A percentile compares a stretch with the other conserved stretches of the same genome.
phyloP scores from a whole-genome alignment of 768 basidiomycete species.

The Leucosporidium creatinivorum region DNA sequence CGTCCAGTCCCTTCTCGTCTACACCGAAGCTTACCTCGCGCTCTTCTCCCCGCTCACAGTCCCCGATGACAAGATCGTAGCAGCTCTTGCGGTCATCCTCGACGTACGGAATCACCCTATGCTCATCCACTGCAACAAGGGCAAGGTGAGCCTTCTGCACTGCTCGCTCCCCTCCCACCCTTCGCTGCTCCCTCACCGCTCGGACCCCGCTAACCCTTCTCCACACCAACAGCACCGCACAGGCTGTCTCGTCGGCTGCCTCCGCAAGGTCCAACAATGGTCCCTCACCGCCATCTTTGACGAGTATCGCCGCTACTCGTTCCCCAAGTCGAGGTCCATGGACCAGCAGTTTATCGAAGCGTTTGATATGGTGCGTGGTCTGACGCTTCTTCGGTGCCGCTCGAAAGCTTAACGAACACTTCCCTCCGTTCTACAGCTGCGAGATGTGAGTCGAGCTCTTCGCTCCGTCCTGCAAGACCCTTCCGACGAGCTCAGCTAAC shows the following conservation, averaged over 20 bases:
- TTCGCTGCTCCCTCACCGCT: not conserved
- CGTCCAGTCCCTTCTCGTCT: not conserved
- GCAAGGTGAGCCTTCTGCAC: conserved; percentile 40
- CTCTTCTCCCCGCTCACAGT: conserved; percentile 29
- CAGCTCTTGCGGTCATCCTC: conserved; percentile 42
- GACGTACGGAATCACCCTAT: conserved; percentile 44
- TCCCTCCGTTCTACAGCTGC: not conserved
- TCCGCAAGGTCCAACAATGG: conserved; percentile 43
- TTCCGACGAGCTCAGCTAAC: not conserved
- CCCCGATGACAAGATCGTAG: conserved; percentile 43
- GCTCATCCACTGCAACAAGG: conserved; percentile 47
- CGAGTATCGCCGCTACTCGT: conserved; percentile 42
- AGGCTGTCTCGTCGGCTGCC: conserved; percentile 45
- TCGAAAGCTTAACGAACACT: too few relatives aligned
- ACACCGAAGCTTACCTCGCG: conserved; percentile 8
- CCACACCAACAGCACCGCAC: conserved; percentile 42
- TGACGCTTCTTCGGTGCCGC: too few relatives aligned
- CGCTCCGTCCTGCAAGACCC: too few relatives aligned
- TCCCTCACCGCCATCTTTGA: conserved; percentile 35
- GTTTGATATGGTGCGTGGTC: conserved; percentile 33
- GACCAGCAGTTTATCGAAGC: conserved; percentile 46
- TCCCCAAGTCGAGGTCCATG: conserved; percentile 43
- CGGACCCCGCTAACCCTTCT: not conserved
- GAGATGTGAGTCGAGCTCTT: not conserved
- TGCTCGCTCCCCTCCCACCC: not conserved